A percentile compares a stretch with the other conserved stretches of the same genome.
phyloP scores from a whole-genome alignment of 2,329 filamentous ascomycete genomes.

The Xylaria sp. region DNA sequence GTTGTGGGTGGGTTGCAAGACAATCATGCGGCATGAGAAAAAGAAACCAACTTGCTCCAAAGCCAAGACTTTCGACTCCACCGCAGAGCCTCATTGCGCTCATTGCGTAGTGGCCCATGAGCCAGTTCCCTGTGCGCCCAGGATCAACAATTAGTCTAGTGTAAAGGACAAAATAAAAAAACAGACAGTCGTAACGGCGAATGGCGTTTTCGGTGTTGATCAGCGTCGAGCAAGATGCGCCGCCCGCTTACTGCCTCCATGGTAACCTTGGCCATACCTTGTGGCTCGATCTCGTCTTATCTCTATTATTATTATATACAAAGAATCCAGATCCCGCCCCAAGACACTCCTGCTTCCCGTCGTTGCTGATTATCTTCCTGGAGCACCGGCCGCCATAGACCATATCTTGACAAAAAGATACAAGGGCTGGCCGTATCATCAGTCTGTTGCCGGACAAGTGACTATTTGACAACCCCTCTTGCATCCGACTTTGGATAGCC shows the following conservation, averaged over 20 bases:
- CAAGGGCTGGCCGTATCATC: neutral
- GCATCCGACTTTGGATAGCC: neutral
- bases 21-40: slow-evolving; percentile 21
- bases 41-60: slow-evolving; percentile 16
- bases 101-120: slow-evolving; percentile 1
- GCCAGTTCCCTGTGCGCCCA: slow-evolving; percentile 12
- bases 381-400: slow-evolving; percentile 9
- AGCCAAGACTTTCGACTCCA: too few species aligned
- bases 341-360: neutral
- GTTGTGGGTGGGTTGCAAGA: slow-evolving; percentile 26
- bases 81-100: too few species aligned
- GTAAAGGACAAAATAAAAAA: slow-evolving; percentile 28
- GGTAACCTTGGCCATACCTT: slow-evolving; percentile 22
- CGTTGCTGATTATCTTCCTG: slow-evolving; percentile 6
- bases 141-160: slow-evolving; percentile 4
- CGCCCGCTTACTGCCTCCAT: slow-evolving; percentile 26
- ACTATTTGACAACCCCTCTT: slow-evolving; percentile 8
- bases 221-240: slow-evolving; percentile 27
- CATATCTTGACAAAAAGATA: slow-evolving; percentile 10
- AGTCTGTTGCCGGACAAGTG: neutral
- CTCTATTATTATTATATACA: slow-evolving; percentile 30
- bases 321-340: slow-evolving; percentile 31
- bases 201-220: slow-evolving; percentile 28
- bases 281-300: slow-evolving; percentile 2
- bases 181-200: slow-evolving; percentile 21